A percentile compares a stretch with the other conserved stretches of the same genome.
phyloP scores from a whole-genome alignment of 176 grass and related monocot species.

The Oryza glumipatula region DNA sequence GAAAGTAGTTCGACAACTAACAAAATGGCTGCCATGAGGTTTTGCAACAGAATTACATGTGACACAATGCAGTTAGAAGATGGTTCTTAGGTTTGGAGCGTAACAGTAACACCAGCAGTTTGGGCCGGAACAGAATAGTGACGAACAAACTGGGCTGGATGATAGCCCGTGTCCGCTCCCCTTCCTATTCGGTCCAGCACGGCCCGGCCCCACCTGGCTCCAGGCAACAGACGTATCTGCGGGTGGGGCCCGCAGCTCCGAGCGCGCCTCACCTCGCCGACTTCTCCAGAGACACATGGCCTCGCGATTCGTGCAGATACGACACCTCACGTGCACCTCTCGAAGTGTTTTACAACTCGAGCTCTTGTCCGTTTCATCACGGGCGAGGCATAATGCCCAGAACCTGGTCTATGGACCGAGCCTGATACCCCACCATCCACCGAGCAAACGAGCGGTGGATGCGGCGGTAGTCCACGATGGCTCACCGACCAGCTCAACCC shows the following conservation, averaged over 20 bases:
- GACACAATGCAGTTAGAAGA: no score
- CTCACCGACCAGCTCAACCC: not conserved
- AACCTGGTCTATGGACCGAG: slow-evolving; percentile 6
- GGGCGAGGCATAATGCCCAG: not conserved
- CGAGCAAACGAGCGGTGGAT: not conserved
- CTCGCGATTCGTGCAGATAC: not conserved
- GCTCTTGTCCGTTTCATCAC: not conserved
- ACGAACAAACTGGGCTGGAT: no score
- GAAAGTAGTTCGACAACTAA: no score
- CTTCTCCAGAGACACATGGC: not conserved
- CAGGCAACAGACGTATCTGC: not conserved
- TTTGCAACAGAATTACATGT: no score
- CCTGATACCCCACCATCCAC: not conserved
- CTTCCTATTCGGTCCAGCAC: not conserved
- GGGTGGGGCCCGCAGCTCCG: not conserved
- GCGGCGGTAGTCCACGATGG: not conserved
- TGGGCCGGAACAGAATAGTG: no score
- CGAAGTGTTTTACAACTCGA: not conserved
- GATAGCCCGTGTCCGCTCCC: no score
- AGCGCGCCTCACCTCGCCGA: not conserved
- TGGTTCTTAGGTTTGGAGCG: no score
- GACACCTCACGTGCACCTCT: not conserved
- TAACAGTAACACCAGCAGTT: no score
- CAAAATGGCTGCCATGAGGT: no score
- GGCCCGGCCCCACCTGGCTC: not conserved